Evolutionary conservation across 371 early-diverging fungal genomes (phyloP), one percentile per base, ranked within the genome.

Genomic region (Mortierella sp.): DNA sequence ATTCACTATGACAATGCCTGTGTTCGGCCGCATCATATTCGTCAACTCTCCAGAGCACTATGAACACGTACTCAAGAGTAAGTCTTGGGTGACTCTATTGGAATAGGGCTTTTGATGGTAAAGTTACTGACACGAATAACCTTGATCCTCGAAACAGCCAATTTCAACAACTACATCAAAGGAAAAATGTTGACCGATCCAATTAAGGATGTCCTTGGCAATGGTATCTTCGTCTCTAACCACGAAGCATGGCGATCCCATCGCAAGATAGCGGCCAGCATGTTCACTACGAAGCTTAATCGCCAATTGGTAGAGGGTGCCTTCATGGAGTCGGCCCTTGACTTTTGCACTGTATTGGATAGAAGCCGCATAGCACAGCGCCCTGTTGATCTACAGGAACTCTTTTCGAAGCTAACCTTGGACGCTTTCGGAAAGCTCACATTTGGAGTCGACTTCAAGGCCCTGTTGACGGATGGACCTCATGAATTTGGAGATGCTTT

Each of bases 201-300:
- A 7, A 47, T 80, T 47, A 47, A 42, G 7, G 85, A 87, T 21
- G 54, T 91, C 7, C 78, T 91, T 12, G 92, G 92, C 9, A 59
- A 86, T 30, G 92, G 92, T 30, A 92, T 93, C 62, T 92, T 93
- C 67, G 86, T 84, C 61, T 80, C 83, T 86, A 43, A 86, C 83
- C 50, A 58, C 6, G 75, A 67, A 3, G 51, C 70, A 0, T 90
- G 92, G 91, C 81, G 79, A 21, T 81, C 73, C 39, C 90, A 90
- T 49, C 81, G 93, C 47, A 92, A 91, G 70, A 81, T 85, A 2
- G 91, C 90, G 11, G 76, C 87, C 52, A 80, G 81, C 56, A 87
- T 92, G 26, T 93, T 92, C 61, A 89, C 83, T 51, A 90, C 90
- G 56, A 85, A 82, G 60, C 89, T 90, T 68, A 91, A 90, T 55